phyloP scores from a whole-genome alignment of 2,329 filamentous ascomycete species.

The Rhynchosporium agropyri region DNA sequence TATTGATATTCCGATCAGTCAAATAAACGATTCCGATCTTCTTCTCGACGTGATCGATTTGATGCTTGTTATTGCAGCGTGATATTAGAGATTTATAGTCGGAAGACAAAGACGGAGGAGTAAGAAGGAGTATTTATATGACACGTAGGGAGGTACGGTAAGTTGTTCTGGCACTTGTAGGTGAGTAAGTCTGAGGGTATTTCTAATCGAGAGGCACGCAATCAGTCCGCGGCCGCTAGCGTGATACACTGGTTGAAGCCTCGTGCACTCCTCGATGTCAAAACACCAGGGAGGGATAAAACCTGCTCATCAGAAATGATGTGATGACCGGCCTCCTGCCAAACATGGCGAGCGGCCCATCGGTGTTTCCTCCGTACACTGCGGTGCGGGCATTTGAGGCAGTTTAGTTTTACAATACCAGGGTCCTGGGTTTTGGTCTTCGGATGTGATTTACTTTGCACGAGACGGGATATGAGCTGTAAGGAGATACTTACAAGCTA shows the following conservation, averaged over 20 bases:
- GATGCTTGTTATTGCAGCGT: too few species aligned
- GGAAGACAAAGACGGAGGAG: too few species aligned
- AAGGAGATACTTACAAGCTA: too few species aligned
- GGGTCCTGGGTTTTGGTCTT: background rate
- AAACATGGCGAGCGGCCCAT: too few species aligned
- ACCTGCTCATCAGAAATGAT: constrained; percentile 8
- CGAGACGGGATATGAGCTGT: background rate
- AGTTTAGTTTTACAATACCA: background rate
- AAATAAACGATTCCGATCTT: too few species aligned
- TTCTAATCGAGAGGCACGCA: background rate
- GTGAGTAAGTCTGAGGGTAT: background rate
- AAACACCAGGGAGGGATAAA: background rate
- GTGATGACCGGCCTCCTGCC: too few species aligned
- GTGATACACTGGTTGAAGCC: background rate
- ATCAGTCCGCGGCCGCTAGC: constrained; percentile 18
- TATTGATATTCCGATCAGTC: too few species aligned
- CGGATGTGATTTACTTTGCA: too few species aligned
- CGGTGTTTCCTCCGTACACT: background rate
- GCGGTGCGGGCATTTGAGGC: background rate
- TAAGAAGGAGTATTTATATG: too few species aligned
- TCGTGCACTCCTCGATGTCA: background rate
- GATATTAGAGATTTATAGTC: too few species aligned
- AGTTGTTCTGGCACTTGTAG: background rate
- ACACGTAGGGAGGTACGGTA: background rate
- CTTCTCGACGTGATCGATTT: too few species aligned